Evolutionary conservation across 1,284 basidiomycete species (phyloP), one percentile per base, ranked within the genome.

Genomic region (Microbotryomycetes sp.): DNA sequence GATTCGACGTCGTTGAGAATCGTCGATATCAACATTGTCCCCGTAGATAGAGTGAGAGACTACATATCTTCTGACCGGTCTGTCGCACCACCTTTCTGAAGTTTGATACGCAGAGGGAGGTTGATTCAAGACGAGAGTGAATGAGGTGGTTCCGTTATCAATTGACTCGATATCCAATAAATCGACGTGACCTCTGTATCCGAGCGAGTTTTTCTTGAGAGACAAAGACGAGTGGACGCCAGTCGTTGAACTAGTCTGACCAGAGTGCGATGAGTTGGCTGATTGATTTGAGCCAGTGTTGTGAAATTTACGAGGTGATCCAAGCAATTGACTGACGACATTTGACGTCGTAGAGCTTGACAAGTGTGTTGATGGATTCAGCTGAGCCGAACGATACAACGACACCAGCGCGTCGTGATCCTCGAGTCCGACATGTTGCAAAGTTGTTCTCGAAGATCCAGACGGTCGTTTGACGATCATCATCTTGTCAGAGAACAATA

Each of bases 401-500:
- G 46, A 55, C 16, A 68, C 84, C 32, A 93, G 78, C 72, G 83
- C 87, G 57, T 88, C 84, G 22, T 91, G 79, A 55, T 92, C 87
- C 70, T 96, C 90, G 50, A 98, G 78, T 0, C 96, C 93, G 2
- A 90, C 84, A 26, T 92, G 76, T 25, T 80, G 78, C 51, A 84
- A 81, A 0, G 88, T 92, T 48, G 84, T 82, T 71, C 86, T 86
- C 62, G 89, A 83, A 3, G 83, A 81, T 49, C 83, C 83, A 7
- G 82, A 81, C 2, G 88, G 86, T 30, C 96, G 83, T 77, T 97
- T 97, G 56, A 86, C 87, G 63, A 99, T 85, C 73, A 97, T 82
- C 30, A 99, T 79, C 72, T 91, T 90, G 77, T 98, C 96, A 70
- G 94, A 89, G 72, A 99, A 98, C 47, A 99, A 80, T 75, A 98